Evolutionary conservation across 2,329 filamentous ascomycete species (phyloP).

Genomic region (Curvularia lunata): DNA sequence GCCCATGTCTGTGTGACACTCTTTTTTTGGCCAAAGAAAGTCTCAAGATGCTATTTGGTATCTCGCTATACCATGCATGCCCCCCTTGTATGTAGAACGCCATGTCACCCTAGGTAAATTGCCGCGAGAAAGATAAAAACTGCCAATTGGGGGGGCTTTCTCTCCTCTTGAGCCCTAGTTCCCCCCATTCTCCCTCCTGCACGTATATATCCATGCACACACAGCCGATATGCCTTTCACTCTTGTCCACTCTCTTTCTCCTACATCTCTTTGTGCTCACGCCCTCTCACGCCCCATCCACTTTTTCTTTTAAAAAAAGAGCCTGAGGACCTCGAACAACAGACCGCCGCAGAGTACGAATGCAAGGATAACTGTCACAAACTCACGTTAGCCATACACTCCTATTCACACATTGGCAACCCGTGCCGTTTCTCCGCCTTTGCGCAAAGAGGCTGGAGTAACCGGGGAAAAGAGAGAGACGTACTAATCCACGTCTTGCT

Average conservation of each 20-base stretch:
- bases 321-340: conserved; percentile 62
- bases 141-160: background rate
- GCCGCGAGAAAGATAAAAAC: conserved; percentile 1
- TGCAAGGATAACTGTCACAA: conserved; percentile 60
- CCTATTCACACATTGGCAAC: too few relatives aligned
- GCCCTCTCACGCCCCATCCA: background rate
- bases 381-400: conserved; percentile 1
- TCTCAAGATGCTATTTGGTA: conserved; percentile 3
- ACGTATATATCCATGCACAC: background rate
- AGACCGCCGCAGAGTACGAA: conserved; percentile 69
- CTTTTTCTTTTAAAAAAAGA: conserved; percentile 49
- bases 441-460: too few relatives aligned
- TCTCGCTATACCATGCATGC: conserved; percentile 4
- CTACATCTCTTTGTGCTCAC: background rate
- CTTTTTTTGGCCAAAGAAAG: conserved; percentile 1
- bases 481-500: conserved; percentile 65
- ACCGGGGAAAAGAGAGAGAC: conserved; percentile 34
- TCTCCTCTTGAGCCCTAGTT: background rate
- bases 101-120: conserved; percentile 8
- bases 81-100: conserved; percentile 8
- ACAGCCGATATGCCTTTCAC: background rate
- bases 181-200: background rate
- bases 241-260: background rate
- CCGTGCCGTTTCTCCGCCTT: too few relatives aligned
- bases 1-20: background rate